Evolutionary conservation across 768 basidiomycete genomes (phyloP), one percentile per base, ranked within the genome.

Genomic region (Pleurotus eryngii): DNA sequence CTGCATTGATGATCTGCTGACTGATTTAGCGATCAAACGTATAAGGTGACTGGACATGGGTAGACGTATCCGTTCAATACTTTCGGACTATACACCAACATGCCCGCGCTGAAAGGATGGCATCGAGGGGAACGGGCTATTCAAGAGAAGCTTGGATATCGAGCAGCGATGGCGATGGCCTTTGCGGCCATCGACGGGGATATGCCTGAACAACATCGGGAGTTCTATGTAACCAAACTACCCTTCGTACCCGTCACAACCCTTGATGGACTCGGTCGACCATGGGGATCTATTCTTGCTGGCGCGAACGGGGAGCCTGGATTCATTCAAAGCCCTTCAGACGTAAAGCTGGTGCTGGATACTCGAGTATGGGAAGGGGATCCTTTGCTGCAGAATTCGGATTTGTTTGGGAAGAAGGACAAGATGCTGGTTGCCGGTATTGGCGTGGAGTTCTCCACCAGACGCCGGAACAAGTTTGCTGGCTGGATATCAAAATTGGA

Each of bases 381-480:
- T 35, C 86, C 86, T 3, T 68, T 85, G 11, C 48, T 67, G 18
- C 68, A 73, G 48, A 81, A 75, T 56, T 60, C 71, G 38, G 61
- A 65, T 15, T 46, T 57, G 5, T 62, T 64, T 30, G 61, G 55
- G 17, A 40, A 49, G 18, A 60, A 63, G 12, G 66, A 62, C 26
- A 60, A 63, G 2, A 68, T 70, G 56, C 66, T 85, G 4, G 70
- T 80, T 11, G 82, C 83, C 4, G 84, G 85, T 0, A 77, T 86
- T 38, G 86, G 84, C 3, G 76, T 86, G 14, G 82, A 87, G 58
- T 75, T 83, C 40, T 67, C 74, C 14, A 83, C 83, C 1, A 68
- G 86, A 30, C 66, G 83, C 61, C 74, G 86, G 62, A 86, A 86
- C 62, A 87, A 86, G 66, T 81, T 87, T 57, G 81, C 83, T 0